Percentiles rank a stretch among this genome's conserved stretches.
Conservation (phyloP, 2,329 filamentous ascomycete genomes). For the Albophoma yamanashiensis region DNA sequence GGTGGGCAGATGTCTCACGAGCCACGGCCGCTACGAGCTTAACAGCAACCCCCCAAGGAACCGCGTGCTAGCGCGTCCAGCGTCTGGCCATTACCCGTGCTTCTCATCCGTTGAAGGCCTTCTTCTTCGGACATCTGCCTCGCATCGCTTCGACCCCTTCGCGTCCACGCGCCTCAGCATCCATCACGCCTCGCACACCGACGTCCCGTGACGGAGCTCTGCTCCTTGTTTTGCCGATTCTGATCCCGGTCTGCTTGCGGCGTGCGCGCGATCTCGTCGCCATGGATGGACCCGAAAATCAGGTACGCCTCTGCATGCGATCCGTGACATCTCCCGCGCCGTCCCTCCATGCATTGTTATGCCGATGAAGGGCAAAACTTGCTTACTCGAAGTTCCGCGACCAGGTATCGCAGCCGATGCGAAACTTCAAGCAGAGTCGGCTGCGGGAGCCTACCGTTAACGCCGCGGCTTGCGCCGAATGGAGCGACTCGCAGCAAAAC, state of each 20-base stretch:
- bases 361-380: neutral
- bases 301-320: conserved; percentile 10
- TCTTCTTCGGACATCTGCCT: neutral
- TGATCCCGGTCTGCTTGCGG: conserved; percentile 13
- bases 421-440: conserved; percentile 20
- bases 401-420: conserved; percentile 11
- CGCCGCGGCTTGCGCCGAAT: conserved; percentile 35
- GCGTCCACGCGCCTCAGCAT: neutral
- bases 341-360: neutral
- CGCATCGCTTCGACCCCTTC: neutral
- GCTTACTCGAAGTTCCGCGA: neutral
- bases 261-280: conserved; percentile 12
- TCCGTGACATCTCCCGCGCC: neutral
- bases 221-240: conserved; percentile 24
- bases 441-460: conserved; percentile 17
- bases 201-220: conserved; percentile 19
- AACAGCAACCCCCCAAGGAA: neutral
- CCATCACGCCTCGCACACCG: conserved; percentile 15
- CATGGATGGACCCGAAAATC: conserved; percentile 21
- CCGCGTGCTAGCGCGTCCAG: neutral
- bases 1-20: neutral
- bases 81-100: neutral
- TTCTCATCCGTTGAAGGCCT: neutral
- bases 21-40: neutral
- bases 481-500: conserved; percentile 52